These are phyloP conservation scores for Botryotinia globosa DNA, from an alignment of 2,329 filamentous ascomycete species.

Conservation along the genomic window DNA sequence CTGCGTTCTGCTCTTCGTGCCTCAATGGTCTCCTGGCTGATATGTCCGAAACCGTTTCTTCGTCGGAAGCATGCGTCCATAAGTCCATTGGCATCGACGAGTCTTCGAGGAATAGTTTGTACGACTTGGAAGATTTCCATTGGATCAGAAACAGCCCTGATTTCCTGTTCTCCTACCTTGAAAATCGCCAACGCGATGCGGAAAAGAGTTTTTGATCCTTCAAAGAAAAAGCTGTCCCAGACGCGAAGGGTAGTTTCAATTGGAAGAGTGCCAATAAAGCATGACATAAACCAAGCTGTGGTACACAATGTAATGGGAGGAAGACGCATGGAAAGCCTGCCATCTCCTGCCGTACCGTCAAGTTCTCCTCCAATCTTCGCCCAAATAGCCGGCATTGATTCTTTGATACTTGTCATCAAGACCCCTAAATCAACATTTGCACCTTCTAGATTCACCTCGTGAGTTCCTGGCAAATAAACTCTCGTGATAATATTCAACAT, in stretches of 20 bases:
- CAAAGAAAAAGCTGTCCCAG: constrained; percentile 95
- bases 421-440: constrained; percentile 94
- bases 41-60: constrained; percentile 73
- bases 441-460: constrained; percentile 85
- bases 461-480: constrained; percentile 84
- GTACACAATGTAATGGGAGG: constrained; percentile 90
- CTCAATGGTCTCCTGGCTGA: constrained; percentile 81
- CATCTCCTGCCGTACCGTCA: constrained; percentile 43
- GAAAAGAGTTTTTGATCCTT: constrained; percentile 91
- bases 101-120: constrained; percentile 75
- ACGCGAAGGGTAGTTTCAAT: constrained; percentile 89
- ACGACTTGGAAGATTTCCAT: constrained; percentile 97
- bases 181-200: constrained; percentile 88
- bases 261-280: constrained; percentile 88
- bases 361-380: constrained; percentile 80
- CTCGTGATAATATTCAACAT: constrained; percentile 89
- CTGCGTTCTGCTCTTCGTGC: constrained; percentile 68
- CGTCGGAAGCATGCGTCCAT: constrained; percentile 82
- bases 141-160: constrained; percentile 74
- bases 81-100: constrained; percentile 78
- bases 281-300: constrained; percentile 97
- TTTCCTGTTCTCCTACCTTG: constrained; percentile 79
- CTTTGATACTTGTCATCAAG: constrained; percentile 81
- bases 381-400: constrained; percentile 81
- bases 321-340: constrained; percentile 51